These are phyloP conservation scores for Xylaria intraflava DNA, from an alignment of 495 filamentous ascomycete species.

Conservation along the genomic window DNA sequence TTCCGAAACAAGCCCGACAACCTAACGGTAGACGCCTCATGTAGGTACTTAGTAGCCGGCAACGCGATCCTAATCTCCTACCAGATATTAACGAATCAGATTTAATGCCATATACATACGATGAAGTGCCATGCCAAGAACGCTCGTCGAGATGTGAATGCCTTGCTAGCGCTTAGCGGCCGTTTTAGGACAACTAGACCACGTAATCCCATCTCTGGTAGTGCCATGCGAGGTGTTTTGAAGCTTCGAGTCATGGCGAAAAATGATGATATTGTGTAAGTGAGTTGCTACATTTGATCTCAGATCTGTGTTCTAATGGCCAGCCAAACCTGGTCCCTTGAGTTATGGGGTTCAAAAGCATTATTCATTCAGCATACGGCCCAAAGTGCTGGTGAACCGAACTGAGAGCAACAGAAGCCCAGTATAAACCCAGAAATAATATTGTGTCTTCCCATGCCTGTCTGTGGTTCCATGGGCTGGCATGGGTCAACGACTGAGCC, in stretches of 20 bases:
- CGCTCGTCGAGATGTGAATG: too few species aligned
- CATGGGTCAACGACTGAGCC: background rate
- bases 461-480: background rate
- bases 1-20: background rate
- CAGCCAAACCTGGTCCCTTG: too few species aligned
- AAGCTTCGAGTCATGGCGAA: background rate
- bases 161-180: too few species aligned
- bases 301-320: background rate
- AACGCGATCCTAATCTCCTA: too few species aligned
- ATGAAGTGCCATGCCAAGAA: too few species aligned
- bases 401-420: too few species aligned
- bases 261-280: background rate
- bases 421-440: background rate
- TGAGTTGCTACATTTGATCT: background rate
- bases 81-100: background rate
- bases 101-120: too few species aligned
- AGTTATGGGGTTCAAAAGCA: too few species aligned
- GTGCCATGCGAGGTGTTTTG: background rate
- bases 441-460: background rate
- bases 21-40: too few species aligned
- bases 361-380: background rate
- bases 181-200: background rate
- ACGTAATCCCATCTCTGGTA: background rate
- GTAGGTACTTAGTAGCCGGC: too few species aligned
- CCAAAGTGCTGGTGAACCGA: background rate